Evolutionary conservation across 2,329 filamentous ascomycete species (phyloP).

Genomic region (Beauveria sp.): DNA sequence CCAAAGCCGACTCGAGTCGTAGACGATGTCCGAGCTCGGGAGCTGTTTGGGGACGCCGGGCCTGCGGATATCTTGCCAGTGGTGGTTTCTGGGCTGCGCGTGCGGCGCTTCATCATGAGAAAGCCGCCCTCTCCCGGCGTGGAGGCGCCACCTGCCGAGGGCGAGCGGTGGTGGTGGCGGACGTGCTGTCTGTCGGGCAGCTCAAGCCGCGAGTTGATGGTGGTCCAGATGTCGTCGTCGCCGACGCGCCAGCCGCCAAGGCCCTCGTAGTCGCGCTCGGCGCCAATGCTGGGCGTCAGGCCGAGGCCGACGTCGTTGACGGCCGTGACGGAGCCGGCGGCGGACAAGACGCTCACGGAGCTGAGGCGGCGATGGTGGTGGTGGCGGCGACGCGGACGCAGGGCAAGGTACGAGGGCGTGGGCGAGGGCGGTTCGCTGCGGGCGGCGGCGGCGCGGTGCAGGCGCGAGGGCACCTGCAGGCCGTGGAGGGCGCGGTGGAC

Average conservation of each 20-base stretch:
- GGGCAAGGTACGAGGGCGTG: constrained; percentile 3
- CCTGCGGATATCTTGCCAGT: constrained; percentile 14
- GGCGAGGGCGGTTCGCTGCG: constrained; percentile 16
- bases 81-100: constrained; percentile 25
- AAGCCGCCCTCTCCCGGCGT: constrained; percentile 33
- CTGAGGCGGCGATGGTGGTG: constrained; percentile 23
- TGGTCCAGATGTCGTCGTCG: constrained; percentile 42
- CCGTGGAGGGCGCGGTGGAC: constrained; percentile 47
- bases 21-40: constrained; percentile 41
- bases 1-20: constrained; percentile 26
- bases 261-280: constrained; percentile 51
- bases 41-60: constrained; percentile 37
- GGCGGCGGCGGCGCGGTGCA: constrained; percentile 18
- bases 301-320: constrained; percentile 30
- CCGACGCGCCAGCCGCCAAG: constrained; percentile 49
- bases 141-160: constrained; percentile 28
- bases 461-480: constrained; percentile 24
- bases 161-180: constrained; percentile 36
- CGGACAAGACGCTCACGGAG: constrained; percentile 23
- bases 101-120: constrained; percentile 37
- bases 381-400: constrained; percentile 17
- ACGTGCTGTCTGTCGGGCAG: constrained; percentile 34
- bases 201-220: constrained; percentile 45
- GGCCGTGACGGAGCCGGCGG: constrained; percentile 25
- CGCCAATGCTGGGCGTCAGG: constrained; percentile 39